Conservation (phyloP, 75 land plant genomes). For the Picea glauca region DNA sequence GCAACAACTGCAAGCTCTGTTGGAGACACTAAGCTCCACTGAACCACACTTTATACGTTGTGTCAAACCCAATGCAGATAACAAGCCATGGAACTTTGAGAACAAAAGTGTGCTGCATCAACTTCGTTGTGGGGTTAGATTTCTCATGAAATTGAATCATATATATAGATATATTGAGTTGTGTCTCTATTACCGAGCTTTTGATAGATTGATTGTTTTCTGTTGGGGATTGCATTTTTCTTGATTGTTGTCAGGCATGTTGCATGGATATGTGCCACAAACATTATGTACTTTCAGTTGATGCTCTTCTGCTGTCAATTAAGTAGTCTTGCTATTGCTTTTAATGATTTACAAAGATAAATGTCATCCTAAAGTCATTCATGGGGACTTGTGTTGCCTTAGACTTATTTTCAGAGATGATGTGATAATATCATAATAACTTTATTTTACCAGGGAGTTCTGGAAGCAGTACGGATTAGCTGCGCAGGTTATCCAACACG, state of each 20-base stretch:
- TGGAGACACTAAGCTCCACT: constrained; percentile 87
- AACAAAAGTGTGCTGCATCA: constrained; percentile 88
- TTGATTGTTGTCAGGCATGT: too few species aligned
- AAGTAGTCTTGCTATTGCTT: not conserved
- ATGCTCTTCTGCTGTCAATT: not conserved
- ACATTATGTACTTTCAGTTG: not conserved
- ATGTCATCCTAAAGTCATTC: not conserved
- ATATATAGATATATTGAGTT: not conserved
- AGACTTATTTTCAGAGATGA: not conserved
- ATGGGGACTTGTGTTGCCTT: not conserved
- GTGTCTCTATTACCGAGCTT: too few species aligned
- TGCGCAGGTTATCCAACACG: constrained; percentile 87
- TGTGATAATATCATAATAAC: not conserved
- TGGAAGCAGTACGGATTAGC: constrained; percentile 88
- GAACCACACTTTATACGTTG: constrained; percentile 96
- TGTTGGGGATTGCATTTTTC: too few species aligned
- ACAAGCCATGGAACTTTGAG: constrained; percentile 88
- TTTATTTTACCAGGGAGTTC: constrained; percentile 55
- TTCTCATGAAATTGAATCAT: not conserved
- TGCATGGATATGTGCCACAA: too few species aligned
- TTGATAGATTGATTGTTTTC: too few species aligned
- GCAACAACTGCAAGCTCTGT: constrained; percentile 98
- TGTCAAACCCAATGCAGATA: constrained; percentile 91
- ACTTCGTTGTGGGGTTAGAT: constrained; percentile 92
- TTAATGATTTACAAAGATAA: not conserved